phyloP scores from a whole-genome alignment of 2,329 filamentous ascomycete genomes.

The Daldinia sp. region DNA sequence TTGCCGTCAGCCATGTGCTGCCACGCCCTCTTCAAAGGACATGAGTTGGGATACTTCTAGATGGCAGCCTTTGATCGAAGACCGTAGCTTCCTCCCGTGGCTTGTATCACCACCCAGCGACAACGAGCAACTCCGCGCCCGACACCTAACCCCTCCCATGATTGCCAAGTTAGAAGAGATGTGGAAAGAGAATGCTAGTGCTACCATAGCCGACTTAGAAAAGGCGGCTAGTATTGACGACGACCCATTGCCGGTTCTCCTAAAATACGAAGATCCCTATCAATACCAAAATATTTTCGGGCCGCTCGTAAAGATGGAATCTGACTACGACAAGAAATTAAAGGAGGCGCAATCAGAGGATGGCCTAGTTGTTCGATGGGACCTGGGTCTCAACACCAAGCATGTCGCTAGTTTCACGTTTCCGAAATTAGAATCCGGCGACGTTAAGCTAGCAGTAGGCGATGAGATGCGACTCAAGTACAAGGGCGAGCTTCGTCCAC shows the following conservation, averaged over 20 bases:
- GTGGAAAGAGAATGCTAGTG: constrained; percentile 94
- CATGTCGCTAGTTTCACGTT: constrained; percentile 94
- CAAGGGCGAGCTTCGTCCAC: constrained; percentile 87
- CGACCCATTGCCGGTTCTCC: constrained; percentile 88
- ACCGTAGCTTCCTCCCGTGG: constrained; percentile 94
- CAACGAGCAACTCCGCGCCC: constrained; percentile 92
- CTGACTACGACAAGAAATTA: constrained; percentile 97
- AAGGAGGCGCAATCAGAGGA: constrained; percentile 99
- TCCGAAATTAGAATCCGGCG: constrained; percentile 95
- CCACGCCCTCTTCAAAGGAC: constrained; percentile 94
- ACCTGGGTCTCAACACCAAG: constrained; percentile 95
- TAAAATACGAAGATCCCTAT: constrained; percentile 96
- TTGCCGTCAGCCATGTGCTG: constrained; percentile 94
- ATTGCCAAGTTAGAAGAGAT: constrained; percentile 97
- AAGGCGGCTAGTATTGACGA: constrained; percentile 93
- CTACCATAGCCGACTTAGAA: constrained; percentile 90
- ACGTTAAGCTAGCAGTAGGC: constrained; percentile 96
- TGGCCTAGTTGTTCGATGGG: constrained; percentile 92
- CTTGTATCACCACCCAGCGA: constrained; percentile 89
- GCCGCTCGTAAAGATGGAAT: constrained; percentile 97
- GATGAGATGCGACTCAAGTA: constrained; percentile 99
- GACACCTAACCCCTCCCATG: constrained; percentile 91
- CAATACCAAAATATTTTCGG: constrained; percentile 99
- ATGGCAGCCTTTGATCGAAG: constrained; percentile 97
- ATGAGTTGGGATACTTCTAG: constrained; percentile 99